Percentiles rank a stretch among this genome's conserved stretches.
phyloP scores from a whole-genome alignment of 805 yeast genomes.

The Kockiozyma suomiensis region DNA sequence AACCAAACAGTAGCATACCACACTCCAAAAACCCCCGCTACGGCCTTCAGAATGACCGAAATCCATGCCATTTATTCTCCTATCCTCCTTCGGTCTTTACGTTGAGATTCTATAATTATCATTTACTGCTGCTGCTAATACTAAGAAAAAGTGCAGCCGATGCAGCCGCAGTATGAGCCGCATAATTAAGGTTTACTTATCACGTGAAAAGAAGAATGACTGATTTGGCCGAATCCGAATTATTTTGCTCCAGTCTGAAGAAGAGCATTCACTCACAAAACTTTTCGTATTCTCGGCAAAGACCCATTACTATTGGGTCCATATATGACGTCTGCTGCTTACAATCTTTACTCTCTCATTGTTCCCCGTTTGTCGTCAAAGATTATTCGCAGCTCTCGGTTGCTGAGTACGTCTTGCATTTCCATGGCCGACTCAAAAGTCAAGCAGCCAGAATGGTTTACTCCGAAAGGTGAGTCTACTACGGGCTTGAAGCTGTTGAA shows the following conservation, averaged over 20 bases:
- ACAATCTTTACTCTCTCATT: too few relatives aligned
- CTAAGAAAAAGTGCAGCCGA: neutral
- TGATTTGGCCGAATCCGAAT: neutral
- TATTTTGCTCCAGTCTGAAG: neutral
- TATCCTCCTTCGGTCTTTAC: neutral
- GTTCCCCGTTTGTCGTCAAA: neutral
- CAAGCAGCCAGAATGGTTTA: conserved; percentile 57
- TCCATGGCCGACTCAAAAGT: neutral
- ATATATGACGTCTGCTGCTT: too few relatives aligned
- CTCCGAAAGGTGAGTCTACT: conserved; percentile 41
- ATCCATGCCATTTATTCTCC: neutral
- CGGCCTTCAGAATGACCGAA: neutral
- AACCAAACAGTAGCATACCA: conserved; percentile 30
- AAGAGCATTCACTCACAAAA: too few relatives aligned
- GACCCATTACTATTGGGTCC: too few relatives aligned
- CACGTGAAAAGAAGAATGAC: neutral
- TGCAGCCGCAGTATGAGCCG: neutral
- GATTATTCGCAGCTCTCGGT: neutral
- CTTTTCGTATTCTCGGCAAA: too few relatives aligned
- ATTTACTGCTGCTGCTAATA: neutral
- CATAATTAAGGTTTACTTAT: neutral
- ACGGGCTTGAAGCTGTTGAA: conserved; percentile 26
- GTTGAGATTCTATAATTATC: neutral
- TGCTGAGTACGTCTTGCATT: neutral
- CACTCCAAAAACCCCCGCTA: conserved; percentile 14